Evolutionary conservation across 495 filamentous ascomycete species (phyloP).

Genomic region (Geoglossum glabrum): DNA sequence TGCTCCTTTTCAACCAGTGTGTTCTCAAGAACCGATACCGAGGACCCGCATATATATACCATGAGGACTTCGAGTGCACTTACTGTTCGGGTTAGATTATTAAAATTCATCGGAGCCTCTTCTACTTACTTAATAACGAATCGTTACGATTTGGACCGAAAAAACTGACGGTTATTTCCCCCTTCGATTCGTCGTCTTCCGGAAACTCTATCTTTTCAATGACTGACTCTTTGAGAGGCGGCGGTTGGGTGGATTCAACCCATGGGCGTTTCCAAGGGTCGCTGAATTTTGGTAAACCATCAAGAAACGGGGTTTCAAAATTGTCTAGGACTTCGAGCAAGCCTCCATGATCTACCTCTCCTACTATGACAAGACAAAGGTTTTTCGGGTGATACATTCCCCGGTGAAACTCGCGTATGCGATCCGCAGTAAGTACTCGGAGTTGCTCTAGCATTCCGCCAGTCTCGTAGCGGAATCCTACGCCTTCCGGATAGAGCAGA

Average conservation of each 20-base stretch:
- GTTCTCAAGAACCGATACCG: constrained; percentile 80
- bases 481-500: constrained; percentile 67
- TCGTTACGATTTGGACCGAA: constrained; percentile 67
- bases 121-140: constrained; percentile 26
- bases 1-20: constrained; percentile 85
- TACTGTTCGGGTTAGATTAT: constrained; percentile 17
- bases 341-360: constrained; percentile 67
- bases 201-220: constrained; percentile 75
- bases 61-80: constrained; percentile 58
- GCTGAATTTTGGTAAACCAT: constrained; percentile 52
- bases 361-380: constrained; percentile 71
- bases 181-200: constrained; percentile 84
- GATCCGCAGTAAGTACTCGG: constrained; percentile 63
- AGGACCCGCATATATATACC: constrained; percentile 76
- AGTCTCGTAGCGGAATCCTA: constrained; percentile 91
- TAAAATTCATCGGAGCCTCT: neutral
- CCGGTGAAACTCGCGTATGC: constrained; percentile 79
- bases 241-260: constrained; percentile 65
- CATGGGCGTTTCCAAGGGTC: constrained; percentile 75
- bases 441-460: constrained; percentile 91
- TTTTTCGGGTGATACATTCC: constrained; percentile 99
- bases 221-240: constrained; percentile 43
- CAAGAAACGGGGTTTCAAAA: constrained; percentile 73
- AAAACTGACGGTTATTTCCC: constrained; percentile 66
- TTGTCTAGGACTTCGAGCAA: constrained; percentile 62